Base-by-base conservation (phyloP, 106 monocot species). In the Chionographis japonica region DNA sequence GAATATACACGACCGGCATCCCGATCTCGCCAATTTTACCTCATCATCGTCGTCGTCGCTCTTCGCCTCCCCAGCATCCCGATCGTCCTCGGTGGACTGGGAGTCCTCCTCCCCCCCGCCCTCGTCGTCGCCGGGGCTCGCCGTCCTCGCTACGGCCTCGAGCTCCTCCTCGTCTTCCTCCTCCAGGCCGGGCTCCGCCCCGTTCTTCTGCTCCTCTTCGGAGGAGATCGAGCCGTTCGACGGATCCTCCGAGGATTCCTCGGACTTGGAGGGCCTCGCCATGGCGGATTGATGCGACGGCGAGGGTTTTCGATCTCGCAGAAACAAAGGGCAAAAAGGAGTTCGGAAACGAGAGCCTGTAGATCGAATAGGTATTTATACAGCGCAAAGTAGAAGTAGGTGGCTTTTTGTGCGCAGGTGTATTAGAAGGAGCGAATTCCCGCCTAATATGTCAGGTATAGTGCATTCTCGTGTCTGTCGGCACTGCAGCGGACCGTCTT, bases 21-120 rank as follows among this genome's bases (percentile, higher is more conserved):
- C 37, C 54, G 68, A 46, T 37, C 27, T 27, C 27, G 0, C 27
- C 27, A 27, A 27, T 54, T 18, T 64, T 52, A 53, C 67, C 73
- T 61, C 68, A 11, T 62, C 75, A 15, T 61, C 72, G 1, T 69
- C 74, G 2, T 62, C 69, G 38, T 72, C 71, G 42, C 20, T 52
- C 71, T 72, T 64, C 40, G 54, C 73, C 40, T 59, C 81, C 3
- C 54, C 77, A 19, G 17, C 61, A 46, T 50, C 68, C 8, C 72
- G 77, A 43, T 90, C 89, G 65, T 90, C 85, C 68, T 90, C 89
- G 5, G 82, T 83, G n/a, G 79, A 73, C 72, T 81, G 77, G 2
- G 67, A 61, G n/a, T 72, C 82, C 2, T 58, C 81, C 4, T 62
- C 78, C 41, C 69, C 85, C 18, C 50, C 78, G 9, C 41, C 77